phyloP scores from a whole-genome alignment of 1,284 basidiomycete genomes.

The Hymenochaete sp. region DNA sequence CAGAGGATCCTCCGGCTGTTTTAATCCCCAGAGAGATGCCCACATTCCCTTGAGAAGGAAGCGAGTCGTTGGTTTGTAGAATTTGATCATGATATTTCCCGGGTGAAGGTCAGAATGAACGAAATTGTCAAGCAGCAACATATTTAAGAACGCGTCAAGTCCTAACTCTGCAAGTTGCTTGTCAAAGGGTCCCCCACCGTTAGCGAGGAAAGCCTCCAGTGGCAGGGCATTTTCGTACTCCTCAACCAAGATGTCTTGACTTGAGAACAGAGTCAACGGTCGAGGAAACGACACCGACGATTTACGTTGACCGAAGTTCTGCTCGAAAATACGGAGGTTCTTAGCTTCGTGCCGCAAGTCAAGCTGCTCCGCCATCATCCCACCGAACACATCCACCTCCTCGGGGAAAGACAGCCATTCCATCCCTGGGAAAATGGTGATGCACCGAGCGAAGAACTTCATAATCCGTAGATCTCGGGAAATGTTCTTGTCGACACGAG shows the following conservation, averaged over 20 bases:
- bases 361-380: conserved; percentile 97
- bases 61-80: conserved; percentile 68
- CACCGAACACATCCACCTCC: conserved; percentile 89
- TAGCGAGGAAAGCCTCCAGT: conserved; percentile 78
- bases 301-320: conserved; percentile 75
- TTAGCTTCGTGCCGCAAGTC: conserved; percentile 87
- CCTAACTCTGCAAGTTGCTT: conserved; percentile 87
- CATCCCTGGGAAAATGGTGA: conserved; percentile 86
- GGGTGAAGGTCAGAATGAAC: conserved; percentile 93
- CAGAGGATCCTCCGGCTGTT: conserved; percentile 29
- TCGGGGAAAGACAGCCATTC: conserved; percentile 95
- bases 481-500: conserved; percentile 75
- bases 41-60: conserved; percentile 52
- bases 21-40: conserved; percentile 29
- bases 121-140: conserved; percentile 97
- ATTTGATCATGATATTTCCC: conserved; percentile 97
- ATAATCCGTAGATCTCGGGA: conserved; percentile 89
- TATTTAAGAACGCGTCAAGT: conserved; percentile 96
- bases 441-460: conserved; percentile 79
- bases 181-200: conserved; percentile 89
- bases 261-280: conserved; percentile 75
- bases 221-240: conserved; percentile 93
- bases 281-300: conserved; percentile 86
- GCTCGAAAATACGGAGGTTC: conserved; percentile 81
- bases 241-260: conserved; percentile 78